Base-by-base conservation (phyloP, 1,284 basidiomycete genomes). In the Amylostereum areolatum region DNA sequence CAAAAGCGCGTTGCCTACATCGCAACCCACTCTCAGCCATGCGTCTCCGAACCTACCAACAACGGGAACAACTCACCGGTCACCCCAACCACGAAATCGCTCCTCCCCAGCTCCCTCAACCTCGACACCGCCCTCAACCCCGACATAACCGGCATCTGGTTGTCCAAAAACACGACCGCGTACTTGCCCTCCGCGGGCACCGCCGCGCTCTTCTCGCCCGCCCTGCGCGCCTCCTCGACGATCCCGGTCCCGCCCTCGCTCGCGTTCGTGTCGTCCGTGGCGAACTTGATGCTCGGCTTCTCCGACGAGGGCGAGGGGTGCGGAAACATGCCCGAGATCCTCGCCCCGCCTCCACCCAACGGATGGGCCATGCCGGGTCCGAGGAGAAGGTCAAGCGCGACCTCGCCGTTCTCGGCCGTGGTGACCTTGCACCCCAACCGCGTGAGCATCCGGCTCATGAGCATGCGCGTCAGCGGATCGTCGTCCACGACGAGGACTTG, bases 331-430 rank as follows among this genome's bases (percentile, higher is more conserved):
- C 41, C 37, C 29, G 9, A 41, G 11, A 12, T 45, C 37, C 34
- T 32, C 11, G 2, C 12, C 24, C 60, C 65, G 45, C 52, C 49
- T 44, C 63, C 57, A 34, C 56, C 59, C 31, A 65, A 65, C 39
- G 59, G 50, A 45, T 72, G 65, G 54, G 64, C 24, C 58, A 55
- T 8, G 28, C 54, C 59, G 35, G 62, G 59, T 6, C 74, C 75
- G 12, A 85, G 62, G 40, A 94, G 80, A 71, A 89, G 75, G 51
- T 89, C 83, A 45, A 94, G 68, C 5, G 91, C 92, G 30, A 86
- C 68, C 61, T 85, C 80, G 4, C 92, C 92, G 59, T 96, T 93
- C 66, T 94, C 90, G n/a, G 93, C 92, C 4, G 81, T 83, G 2
- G 77, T 72, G 18, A 94, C 90, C 40, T 67, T 65, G 65, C 89